phyloP scores from a whole-genome alignment of 164 flowering plant genomes.

The Nymphaea thermarum region DNA sequence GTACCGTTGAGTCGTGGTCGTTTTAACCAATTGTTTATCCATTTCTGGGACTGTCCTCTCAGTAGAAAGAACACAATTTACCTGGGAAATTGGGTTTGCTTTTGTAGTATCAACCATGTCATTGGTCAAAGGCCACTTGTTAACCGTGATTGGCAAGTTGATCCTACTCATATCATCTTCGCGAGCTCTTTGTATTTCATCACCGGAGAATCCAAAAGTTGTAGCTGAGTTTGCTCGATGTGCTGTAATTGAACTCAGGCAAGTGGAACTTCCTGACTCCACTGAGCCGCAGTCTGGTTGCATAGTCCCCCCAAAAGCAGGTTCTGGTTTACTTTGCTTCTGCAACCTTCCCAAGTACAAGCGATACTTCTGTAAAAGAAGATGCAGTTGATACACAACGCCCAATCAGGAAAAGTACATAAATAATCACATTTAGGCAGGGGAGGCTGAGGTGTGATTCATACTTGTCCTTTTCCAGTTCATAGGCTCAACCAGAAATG shows the following conservation, averaged over 20 bases:
- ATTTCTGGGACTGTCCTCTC: slow-evolving; percentile 18
- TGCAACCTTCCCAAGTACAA: slow-evolving; percentile 76
- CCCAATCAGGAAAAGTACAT: no score
- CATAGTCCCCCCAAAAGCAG: slow-evolving; percentile 27
- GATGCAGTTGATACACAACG: not conserved
- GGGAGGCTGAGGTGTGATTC: no score
- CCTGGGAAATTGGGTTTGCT: slow-evolving; percentile 13
- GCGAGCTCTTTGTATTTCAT: slow-evolving; percentile 14
- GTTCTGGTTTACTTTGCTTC: slow-evolving; percentile 46
- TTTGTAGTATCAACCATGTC: slow-evolving; percentile 22
- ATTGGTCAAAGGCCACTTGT: slow-evolving; percentile 10
- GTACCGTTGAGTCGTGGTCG: slow-evolving; percentile 17
- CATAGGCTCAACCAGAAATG: no score
- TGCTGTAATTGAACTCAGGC: slow-evolving; percentile 21
- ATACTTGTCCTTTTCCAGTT: no score
- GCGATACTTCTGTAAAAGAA: slow-evolving; percentile 76
- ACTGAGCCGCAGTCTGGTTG: slow-evolving; percentile 29
- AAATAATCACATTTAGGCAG: no score
- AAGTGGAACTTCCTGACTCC: slow-evolving; percentile 30
- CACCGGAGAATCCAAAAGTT: slow-evolving; percentile 22
- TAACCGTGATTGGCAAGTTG: slow-evolving; percentile 16
- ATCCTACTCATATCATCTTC: slow-evolving; percentile 24
- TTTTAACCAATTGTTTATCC: slow-evolving; percentile 18
- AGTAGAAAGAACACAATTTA: slow-evolving; percentile 15
- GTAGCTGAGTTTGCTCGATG: slow-evolving; percentile 20